phyloP scores from a whole-genome alignment of 257 asterid species.

The Solanum medicagineum region DNA sequence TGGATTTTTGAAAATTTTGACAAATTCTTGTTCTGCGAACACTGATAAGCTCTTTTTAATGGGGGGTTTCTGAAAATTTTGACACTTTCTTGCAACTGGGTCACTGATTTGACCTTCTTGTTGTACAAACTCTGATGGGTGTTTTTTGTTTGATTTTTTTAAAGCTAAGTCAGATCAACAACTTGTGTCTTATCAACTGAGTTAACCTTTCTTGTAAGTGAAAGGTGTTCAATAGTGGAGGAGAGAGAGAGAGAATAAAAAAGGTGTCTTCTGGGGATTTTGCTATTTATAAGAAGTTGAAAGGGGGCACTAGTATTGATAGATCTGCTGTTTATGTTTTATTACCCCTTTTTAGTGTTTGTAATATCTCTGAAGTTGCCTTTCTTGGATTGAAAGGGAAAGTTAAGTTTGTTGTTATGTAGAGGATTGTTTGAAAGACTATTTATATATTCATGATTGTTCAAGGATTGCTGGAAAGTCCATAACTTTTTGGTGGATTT shows the following conservation, averaged over 20 bases:
- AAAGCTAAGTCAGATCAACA: background rate
- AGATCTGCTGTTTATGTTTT: background rate
- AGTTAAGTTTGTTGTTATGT: background rate
- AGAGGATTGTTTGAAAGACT: background rate
- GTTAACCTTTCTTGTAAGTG: background rate
- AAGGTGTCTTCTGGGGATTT: background rate
- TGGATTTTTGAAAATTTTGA: background rate
- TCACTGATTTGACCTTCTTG: background rate
- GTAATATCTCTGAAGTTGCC: background rate
- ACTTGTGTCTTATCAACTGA: background rate
- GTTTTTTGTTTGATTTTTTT: background rate
- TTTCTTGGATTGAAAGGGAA: background rate
- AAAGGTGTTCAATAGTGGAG: background rate
- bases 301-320: background rate
- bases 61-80: background rate
- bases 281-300: background rate
- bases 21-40: background rate
- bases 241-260: background rate
- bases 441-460: background rate
- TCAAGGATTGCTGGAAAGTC: background rate
- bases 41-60: background rate
- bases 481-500: background rate
- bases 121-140: background rate
- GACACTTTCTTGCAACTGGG: background rate
- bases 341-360: background rate